Base-by-base conservation (phyloP, 495 filamentous ascomycete genomes). In the Pseudotulostoma volvatum region DNA sequence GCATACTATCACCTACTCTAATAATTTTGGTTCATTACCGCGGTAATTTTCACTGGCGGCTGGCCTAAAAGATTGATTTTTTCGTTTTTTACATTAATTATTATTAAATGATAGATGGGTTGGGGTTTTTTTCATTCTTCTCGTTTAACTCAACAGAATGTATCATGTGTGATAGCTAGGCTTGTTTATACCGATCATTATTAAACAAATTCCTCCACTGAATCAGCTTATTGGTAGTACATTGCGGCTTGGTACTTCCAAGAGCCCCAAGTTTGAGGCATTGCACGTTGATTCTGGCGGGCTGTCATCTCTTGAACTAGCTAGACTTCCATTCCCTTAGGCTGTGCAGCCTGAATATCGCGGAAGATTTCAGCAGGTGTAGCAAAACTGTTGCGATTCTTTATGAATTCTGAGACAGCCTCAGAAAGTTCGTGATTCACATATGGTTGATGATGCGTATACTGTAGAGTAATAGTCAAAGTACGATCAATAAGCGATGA, bases 361-460 rank as follows among this genome's bases (percentile, higher is more conserved):
- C 34, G 16, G 34, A 18, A 18, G 16, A 36, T 36, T 36, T 36
- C 34, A 16, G 34, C 16, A 18, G 34, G 34, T n/a, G 11, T 15
- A 16, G 16, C 20, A 18, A 9, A 18, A 9, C 11, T 18, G 15
- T 18, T 17, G 34, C 4, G 17, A 5, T n/a, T 18, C 11, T 19
- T 2, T 16, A 36, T 36, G 11, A 36, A 36, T 19, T 36, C 34
- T 36, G n/a, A 17, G 15, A 36, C 34, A 15, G 20, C 19, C 16
- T 19, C 13, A 11, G 36, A 38, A 25, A 38, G 36, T 16, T 30
- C 7, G 9, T 25, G 20, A 20, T 38, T 25, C 7, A 23, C 36
- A 30, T 38, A 38, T 9, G 36, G 18, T 13, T 18, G 16, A 38
- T 38, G 36, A 7, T 25, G 28, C n/a, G 20, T 28, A 15, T 38